phyloP scores from a whole-genome alignment of 1,284 basidiomycete genomes.

The Filobasidium uniguttulatum region DNA sequence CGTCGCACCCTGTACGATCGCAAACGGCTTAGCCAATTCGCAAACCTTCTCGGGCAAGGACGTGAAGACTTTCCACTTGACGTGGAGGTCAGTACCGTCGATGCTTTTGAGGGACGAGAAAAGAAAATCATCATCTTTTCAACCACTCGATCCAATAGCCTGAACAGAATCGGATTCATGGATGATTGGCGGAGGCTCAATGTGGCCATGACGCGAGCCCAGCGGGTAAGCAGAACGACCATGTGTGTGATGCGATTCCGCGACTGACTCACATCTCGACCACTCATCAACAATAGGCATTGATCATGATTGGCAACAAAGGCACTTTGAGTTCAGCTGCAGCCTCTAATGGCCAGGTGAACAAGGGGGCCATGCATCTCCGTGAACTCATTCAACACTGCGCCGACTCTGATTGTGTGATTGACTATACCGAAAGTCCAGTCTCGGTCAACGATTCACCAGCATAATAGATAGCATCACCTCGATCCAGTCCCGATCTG shows the following conservation, averaged over 20 bases:
- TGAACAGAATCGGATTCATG: conserved; percentile 69
- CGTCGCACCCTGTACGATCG: conserved; percentile 50
- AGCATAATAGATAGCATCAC: too few relatives aligned
- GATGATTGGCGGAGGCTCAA: conserved; percentile 76
- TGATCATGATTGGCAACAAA: conserved; percentile 68
- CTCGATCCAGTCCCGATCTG: too few relatives aligned
- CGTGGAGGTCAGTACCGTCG: conserved; percentile 75
- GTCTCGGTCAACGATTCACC: too few relatives aligned
- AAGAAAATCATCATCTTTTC: conserved; percentile 84
- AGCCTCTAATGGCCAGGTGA: too few relatives aligned
- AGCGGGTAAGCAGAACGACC: conserved; percentile 55
- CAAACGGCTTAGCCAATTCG: conserved; percentile 44
- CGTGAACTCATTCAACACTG: too few relatives aligned
- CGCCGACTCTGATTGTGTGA: too few relatives aligned
- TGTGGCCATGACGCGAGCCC: conserved; percentile 74
- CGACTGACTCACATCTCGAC: background rate
- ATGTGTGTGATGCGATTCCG: background rate
- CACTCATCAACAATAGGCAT: conserved; percentile 19
- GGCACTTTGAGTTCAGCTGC: too few relatives aligned
- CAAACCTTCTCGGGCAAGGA: conserved; percentile 46
- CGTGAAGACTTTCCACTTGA: conserved; percentile 50
- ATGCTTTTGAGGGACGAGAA: conserved; percentile 87
- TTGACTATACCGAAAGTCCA: too few relatives aligned
- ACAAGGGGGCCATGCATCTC: too few relatives aligned
- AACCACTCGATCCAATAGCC: conserved; percentile 65